Evolutionary conservation across 495 filamentous ascomycete genomes (phyloP).

Genomic region (Xylaria cubensis): DNA sequence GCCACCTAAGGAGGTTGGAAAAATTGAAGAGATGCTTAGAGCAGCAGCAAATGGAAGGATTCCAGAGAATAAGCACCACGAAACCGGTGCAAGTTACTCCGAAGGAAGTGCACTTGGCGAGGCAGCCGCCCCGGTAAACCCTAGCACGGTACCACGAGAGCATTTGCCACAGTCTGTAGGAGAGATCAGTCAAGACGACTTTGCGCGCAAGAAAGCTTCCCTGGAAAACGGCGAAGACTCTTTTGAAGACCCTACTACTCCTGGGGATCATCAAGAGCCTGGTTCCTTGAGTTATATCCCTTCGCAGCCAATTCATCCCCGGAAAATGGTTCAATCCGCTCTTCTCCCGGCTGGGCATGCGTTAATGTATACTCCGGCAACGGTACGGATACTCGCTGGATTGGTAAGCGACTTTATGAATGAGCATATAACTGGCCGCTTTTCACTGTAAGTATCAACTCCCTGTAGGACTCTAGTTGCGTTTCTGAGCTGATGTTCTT

Average conservation of each 20-base stretch:
- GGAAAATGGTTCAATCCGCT: slow-evolving; percentile 68
- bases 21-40: slow-evolving; percentile 58
- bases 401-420: slow-evolving; percentile 83
- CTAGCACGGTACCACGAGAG: slow-evolving; percentile 33
- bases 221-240: slow-evolving; percentile 38
- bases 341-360: slow-evolving; percentile 86
- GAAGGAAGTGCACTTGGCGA: slow-evolving; percentile 49
- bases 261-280: slow-evolving; percentile 42
- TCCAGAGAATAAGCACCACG: slow-evolving; percentile 38
- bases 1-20: slow-evolving; percentile 70
- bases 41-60: slow-evolving; percentile 26
- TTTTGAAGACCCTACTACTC: slow-evolving; percentile 56
- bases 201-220: slow-evolving; percentile 32
- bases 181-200: slow-evolving; percentile 46
- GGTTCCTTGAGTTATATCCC: slow-evolving; percentile 43
- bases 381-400: slow-evolving; percentile 76
- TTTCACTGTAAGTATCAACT: slow-evolving; percentile 59
- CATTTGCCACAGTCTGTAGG: slow-evolving; percentile 41
- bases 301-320: slow-evolving; percentile 46
- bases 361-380: slow-evolving; percentile 79
- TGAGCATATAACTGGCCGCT: slow-evolving; percentile 73
- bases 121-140: slow-evolving; percentile 53
- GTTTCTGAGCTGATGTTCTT: slow-evolving; percentile 16
- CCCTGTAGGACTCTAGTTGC: background rate
- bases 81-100: slow-evolving; percentile 32